Evolutionary conservation across 805 yeast species (phyloP), one percentile per base, ranked within the genome.

Genomic region (Cyberlindnera mississippiensis): DNA sequence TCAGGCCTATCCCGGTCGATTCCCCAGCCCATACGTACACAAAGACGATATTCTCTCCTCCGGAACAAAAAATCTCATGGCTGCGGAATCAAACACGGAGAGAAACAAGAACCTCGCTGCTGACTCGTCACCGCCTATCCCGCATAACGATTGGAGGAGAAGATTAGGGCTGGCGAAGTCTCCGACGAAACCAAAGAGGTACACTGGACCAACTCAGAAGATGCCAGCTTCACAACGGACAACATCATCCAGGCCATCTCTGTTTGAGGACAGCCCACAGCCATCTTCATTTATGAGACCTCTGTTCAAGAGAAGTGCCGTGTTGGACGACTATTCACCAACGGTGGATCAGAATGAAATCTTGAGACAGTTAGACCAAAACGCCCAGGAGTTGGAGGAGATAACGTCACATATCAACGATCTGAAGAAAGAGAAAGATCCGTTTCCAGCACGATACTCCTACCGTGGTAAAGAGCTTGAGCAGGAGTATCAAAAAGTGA

Each of bases 361-460:
- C 31, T 58, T 36, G 52, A 55, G 17, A 51, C 56, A 30, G 35
- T 61, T 36, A 55, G 60, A 38, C 38, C 44, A 16, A 53, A 65
- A 45, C 44, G 57, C 53, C 13, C 48, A 48, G 27, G 55, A 50
- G 14, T 49, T 63, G 42, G 48, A 48, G 4, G 32, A 38, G 14
- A 37, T 65, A 10, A 52, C 44, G 8, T 12, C 31, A n/a, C 33
- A 28, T 13, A 15, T 40, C 26, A 17, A 33, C 15, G 18, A 18
- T 5, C 17, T 37, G 14, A 24, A 44, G 33, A 28, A 7, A 4
- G 30, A 37, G 40, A 37, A 6, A 20, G 24, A 20, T 20, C 24
- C 9, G 24, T 20, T 9, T 6, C 6, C 24, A 9, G 24, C 24
- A 9, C 6, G 24, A 20, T 20, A 20, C 43, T 42, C 19, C 37